Conservation (phyloP, 768 basidiomycete species). For the Leccinellum albellum region DNA sequence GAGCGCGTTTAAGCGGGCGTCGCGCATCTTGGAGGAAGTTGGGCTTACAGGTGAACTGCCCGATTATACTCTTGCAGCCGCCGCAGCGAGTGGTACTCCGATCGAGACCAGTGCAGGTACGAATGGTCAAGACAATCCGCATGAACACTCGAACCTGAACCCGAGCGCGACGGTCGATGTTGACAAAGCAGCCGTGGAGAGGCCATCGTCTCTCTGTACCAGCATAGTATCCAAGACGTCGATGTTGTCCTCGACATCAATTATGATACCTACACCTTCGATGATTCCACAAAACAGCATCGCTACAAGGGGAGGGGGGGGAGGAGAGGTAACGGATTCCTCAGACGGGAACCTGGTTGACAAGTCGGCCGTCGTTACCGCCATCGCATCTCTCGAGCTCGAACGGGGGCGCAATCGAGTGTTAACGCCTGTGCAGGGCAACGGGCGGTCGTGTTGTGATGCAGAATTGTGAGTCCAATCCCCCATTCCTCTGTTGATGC, state of each 20-base stretch:
- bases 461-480: slow-evolving; percentile 42
- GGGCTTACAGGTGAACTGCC: slow-evolving; percentile 43
- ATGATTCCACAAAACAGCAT: slow-evolving; percentile 1
- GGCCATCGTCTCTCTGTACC: background rate
- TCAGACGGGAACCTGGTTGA: slow-evolving; percentile 46
- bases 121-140: background rate
- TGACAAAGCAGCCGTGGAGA: slow-evolving; percentile 1
- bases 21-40: slow-evolving; percentile 33
- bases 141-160: background rate
- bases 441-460: slow-evolving; percentile 31
- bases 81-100: background rate
- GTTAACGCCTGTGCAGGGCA: slow-evolving; percentile 52
- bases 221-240: slow-evolving; percentile 1
- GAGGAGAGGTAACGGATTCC: slow-evolving; percentile 41
- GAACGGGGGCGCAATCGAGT: slow-evolving; percentile 52
- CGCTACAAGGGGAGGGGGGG: slow-evolving; percentile 13
- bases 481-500: background rate
- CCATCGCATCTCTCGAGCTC: slow-evolving; percentile 32
- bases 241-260: slow-evolving; percentile 1
- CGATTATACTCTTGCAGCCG: slow-evolving; percentile 22
- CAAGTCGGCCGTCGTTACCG: slow-evolving; percentile 28
- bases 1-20: slow-evolving; percentile 13
- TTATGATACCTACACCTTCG: slow-evolving; percentile 7
- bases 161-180: background rate
- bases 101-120: background rate